phyloP scores from a whole-genome alignment of 192 early-diverging fungal genomes.

The Phycomyces blakesleeanus region DNA sequence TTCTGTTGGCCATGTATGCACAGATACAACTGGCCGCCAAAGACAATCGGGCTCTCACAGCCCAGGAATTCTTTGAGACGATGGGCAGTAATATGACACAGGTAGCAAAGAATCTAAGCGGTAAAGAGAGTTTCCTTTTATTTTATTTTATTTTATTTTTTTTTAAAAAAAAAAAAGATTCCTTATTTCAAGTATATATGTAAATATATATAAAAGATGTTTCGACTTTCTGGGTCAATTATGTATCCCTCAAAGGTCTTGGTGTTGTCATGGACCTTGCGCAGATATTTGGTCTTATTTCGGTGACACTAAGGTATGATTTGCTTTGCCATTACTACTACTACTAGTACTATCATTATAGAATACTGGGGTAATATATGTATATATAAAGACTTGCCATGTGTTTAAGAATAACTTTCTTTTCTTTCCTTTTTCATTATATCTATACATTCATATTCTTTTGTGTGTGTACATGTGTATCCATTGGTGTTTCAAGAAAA shows the following conservation, averaged over 20 bases:
- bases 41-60: conserved; percentile 9
- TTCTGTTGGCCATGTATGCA: conserved; percentile 31
- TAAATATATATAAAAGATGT: conserved; percentile 24
- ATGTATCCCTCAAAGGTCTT: conserved; percentile 62
- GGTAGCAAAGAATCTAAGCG: conserved; percentile 18
- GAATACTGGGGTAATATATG: no score
- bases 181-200: background rate
- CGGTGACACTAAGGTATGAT: conserved; percentile 32
- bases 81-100: conserved; percentile 15
- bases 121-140: conserved; percentile 7
- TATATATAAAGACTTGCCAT: background rate
- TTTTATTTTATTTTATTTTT: background rate
- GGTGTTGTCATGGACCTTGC: conserved; percentile 67
- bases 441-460: background rate
- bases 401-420: no score
- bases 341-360: no score
- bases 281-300: conserved; percentile 56
- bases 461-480: conserved; percentile 6
- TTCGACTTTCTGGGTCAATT: conserved; percentile 73
- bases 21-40: no score
- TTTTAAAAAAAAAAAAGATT: no score
- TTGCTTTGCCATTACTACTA: background rate
- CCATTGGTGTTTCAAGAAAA: conserved; percentile 44
- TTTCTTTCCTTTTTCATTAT: no score
- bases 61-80: conserved; percentile 8